phyloP scores from a whole-genome alignment of 345 rosid genomes.

The Syzygium aromaticum region DNA sequence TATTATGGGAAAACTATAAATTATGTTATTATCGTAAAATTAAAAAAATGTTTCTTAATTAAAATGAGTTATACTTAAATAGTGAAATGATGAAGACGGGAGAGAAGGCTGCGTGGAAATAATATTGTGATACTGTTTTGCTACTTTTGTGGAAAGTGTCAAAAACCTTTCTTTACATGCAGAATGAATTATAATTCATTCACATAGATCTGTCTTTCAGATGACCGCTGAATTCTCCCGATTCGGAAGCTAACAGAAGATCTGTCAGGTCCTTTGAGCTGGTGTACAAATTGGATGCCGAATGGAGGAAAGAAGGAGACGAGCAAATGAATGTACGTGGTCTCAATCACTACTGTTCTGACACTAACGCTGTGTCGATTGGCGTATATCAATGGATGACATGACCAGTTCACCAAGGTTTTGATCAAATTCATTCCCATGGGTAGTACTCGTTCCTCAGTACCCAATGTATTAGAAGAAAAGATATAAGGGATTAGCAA shows the following conservation, averaged over 20 bases:
- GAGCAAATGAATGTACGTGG: not conserved
- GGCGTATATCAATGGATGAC: not conserved
- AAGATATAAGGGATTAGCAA: not conserved
- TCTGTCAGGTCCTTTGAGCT: not conserved
- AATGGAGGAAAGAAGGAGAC: not conserved
- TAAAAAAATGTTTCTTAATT: not conserved
- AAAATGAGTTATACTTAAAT: not conserved
- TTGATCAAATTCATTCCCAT: not conserved
- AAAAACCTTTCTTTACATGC: not conserved
- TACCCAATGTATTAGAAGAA: not conserved
- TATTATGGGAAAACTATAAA: not conserved
- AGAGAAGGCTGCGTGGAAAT: not conserved
- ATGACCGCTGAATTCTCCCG: not conserved
- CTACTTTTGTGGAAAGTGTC: not conserved
- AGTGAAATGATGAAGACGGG: not conserved
- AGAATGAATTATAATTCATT: not conserved
- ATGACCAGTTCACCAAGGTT: not conserved
- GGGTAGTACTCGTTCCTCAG: not conserved
- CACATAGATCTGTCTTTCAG: not conserved
- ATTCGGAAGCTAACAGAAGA: not conserved
- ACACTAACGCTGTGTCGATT: not conserved
- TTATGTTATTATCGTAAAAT: not conserved
- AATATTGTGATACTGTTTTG: not conserved
- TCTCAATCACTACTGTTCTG: not conserved
- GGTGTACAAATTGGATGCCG: not conserved